These are phyloP conservation scores for Trichosporon asahii DNA, from an alignment of 1,284 basidiomycete species.

Conservation along the genomic window DNA sequence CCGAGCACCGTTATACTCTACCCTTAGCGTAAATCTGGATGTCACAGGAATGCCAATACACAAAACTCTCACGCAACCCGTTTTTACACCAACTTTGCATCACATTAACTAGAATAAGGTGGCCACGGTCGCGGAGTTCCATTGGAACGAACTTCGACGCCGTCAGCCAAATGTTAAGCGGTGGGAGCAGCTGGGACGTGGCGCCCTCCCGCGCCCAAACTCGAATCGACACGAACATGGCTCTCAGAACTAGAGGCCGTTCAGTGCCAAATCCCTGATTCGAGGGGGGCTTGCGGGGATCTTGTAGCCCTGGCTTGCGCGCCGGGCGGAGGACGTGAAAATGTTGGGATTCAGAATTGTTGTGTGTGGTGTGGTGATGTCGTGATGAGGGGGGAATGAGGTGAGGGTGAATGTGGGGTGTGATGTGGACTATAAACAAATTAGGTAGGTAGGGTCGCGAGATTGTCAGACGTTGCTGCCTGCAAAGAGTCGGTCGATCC, in stretches of 20 bases:
- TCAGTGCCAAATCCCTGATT: constrained; percentile 1
- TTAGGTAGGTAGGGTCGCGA: background rate
- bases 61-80: background rate
- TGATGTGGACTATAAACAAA: background rate
- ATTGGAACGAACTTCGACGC: background rate
- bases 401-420: constrained; percentile 1
- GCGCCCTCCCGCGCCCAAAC: constrained; percentile 47
- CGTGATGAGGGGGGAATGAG: background rate
- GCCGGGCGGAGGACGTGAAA: constrained; percentile 15
- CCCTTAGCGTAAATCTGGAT: too few species aligned
- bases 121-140: background rate
- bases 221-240: constrained; percentile 16
- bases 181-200: constrained; percentile 12
- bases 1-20: too few species aligned
- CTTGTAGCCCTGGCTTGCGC: constrained; percentile 24
- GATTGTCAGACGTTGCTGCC: background rate
- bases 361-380: constrained; percentile 3
- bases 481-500: background rate
- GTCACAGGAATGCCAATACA: background rate
- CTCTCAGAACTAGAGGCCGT: background rate
- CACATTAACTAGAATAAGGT: background rate
- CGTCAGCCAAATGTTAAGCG: background rate
- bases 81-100: constrained; percentile 1
- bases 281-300: constrained; percentile 38
- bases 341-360: background rate